Base-by-base conservation (phyloP, 257 asterid species). In the Anisodus acutangulus region DNA sequence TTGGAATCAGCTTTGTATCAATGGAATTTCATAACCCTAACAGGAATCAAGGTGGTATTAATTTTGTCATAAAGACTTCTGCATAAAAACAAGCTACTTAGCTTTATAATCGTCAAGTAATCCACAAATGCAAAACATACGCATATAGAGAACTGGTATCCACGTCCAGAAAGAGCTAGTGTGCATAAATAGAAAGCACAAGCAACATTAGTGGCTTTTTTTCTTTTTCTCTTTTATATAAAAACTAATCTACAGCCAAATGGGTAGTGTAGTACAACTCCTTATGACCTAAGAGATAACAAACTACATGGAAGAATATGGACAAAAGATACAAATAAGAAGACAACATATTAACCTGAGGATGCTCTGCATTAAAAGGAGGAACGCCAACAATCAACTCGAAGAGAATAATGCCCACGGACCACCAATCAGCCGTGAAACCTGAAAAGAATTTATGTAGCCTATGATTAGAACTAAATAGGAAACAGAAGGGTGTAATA, bases 401-500 rank as follows among this genome's bases (percentile, higher is more conserved):
- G 62, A 97, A 97, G 64, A 97, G 90, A 86, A 97, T 93, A 87
- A 97, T 94, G 82, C 99, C 99, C 84, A 97, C 99, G 45, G 99
- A 97, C 99, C 99, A 97, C 99, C 99, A 97, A 97, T 97, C 99
- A 43, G 99, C 99, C 62, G 97, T 93, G 84, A 90, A 92, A 67
- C 92, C 99, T 97, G 93, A 84, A 71, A 72, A 82, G 87, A 85
- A 64, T 47, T 0, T 79, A 82, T 15, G 78, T 41, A 51, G 69
- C 64, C 64, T 76, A 76, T 43, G 57, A 45, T 71, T 71, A 76
- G 78, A 68, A 76, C 41, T 26, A 53, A 12, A 51, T 51, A 35
- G n/a, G 8, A 76, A 76, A 76, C 62, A 76, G 81, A 76, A 49
- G 39, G 81, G 45, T 8, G 63, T 1, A 76, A 59, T 17, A 76